Evolutionary conservation across 495 filamentous ascomycete species (phyloP), one percentile per base, ranked within the genome.

Genomic region (Podospora pseudoanserina): DNA sequence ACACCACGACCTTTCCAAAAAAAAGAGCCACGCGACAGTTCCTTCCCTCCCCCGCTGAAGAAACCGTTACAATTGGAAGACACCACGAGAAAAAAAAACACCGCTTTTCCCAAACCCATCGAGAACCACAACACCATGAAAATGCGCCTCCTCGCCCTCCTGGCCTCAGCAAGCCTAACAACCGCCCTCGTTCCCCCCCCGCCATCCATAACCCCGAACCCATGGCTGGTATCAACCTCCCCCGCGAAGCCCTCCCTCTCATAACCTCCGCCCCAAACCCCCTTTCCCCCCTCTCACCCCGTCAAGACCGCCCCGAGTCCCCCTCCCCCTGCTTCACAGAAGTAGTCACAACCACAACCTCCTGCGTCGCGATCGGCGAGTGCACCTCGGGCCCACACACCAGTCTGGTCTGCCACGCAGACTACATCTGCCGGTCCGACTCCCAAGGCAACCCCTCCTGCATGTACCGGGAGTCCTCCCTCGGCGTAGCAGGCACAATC

Each of bases 341-440:
- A 18, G 74, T 67, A 11, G 71, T 64, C 11, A 62, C 73, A 61
- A 16, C 63, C 3, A 79, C 78, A 19, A 74, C 72, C 5, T 65
- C 70, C 0, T 84, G 83, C 71, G 78, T 78, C 2, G 78, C 79
- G 0, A 74, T 70, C 5, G 67, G 79, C 11, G 32, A 75, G 18
- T 85, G 83, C 79, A 77, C 72, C 66, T 63, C 77, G 9, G 80
- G 80, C 20, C 59, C 60, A 0, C 70, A 72, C 1, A 64, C 77
- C 60, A 72, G 72, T 1, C 19, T 68, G 9, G 75, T 78, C 60
- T 86, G 84, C 78, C 77, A 75, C 26, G 77, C 78, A 19, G 80
- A 75, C n/a, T 71, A 80, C 20, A 73, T 83, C 68, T 86, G 84
- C 81, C 67, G 68, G 59, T 67, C 64, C 15, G 73, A 80, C 73